Conservation (phyloP, 306 rosid genomes). For the Abrus pulchellus region DNA sequence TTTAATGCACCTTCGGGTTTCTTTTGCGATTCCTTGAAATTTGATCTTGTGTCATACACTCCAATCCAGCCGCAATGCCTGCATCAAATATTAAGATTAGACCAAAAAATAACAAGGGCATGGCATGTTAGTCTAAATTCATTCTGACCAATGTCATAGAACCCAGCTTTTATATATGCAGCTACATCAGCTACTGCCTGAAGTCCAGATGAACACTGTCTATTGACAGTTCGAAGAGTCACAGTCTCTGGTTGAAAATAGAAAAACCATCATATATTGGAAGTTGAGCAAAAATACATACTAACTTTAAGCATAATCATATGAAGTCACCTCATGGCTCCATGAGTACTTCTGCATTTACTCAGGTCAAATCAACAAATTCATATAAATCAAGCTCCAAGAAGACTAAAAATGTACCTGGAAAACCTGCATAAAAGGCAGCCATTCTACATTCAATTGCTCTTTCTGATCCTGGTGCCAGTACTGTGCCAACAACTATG, state of each 20-base stretch:
- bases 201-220: slow-evolving; percentile 97
- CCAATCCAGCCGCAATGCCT: slow-evolving; percentile 96
- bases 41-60: slow-evolving; percentile 69
- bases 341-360: background rate
- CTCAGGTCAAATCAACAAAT: slow-evolving; percentile 7
- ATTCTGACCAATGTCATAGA: slow-evolving; percentile 80
- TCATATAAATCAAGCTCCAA: slow-evolving; percentile 4
- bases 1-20: slow-evolving; percentile 70
- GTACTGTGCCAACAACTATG: slow-evolving; percentile 90
- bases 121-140: background rate
- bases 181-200: slow-evolving; percentile 98
- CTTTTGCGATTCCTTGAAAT: slow-evolving; percentile 41
- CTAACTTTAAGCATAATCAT: slow-evolving; percentile 30
- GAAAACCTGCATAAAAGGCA: slow-evolving; percentile 89
- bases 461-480: slow-evolving; percentile 88
- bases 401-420: slow-evolving; percentile 60
- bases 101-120: slow-evolving; percentile 3
- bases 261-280: slow-evolving; percentile 14
- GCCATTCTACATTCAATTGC: slow-evolving; percentile 96
- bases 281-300: slow-evolving; percentile 1
- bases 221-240: slow-evolving; percentile 86
- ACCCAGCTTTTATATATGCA: slow-evolving; percentile 88
- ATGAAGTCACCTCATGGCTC: background rate
- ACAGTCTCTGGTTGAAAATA: slow-evolving; percentile 69
- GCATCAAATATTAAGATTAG: slow-evolving; percentile 44